A percentile compares a stretch with the other conserved stretches of the same genome.
Evolutionary conservation across 2,329 filamentous ascomycete genomes (phyloP).

Genomic region (Penicillium sp.): DNA sequence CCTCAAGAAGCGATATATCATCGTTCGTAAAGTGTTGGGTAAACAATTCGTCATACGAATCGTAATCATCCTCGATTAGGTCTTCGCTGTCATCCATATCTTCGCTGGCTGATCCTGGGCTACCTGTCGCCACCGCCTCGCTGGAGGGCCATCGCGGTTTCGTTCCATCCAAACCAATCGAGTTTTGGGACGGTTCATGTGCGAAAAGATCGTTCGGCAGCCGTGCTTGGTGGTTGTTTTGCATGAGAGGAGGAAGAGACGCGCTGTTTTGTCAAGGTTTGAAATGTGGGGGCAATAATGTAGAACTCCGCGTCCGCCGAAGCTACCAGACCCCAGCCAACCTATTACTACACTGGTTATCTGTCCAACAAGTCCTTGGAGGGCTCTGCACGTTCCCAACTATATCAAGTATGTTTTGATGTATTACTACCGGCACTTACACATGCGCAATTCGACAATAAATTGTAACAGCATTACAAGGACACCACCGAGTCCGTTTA

Average conservation of each 20-base stretch:
- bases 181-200: background rate
- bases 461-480: no score
- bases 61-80: slow-evolving; percentile 47
- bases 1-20: slow-evolving; percentile 14
- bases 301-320: background rate
- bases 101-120: background rate
- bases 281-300: background rate
- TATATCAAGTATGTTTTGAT: no score
- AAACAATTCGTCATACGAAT: slow-evolving; percentile 45
- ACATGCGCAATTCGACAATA: no score
- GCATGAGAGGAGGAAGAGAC: background rate
- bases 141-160: slow-evolving; percentile 45
- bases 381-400: no score
- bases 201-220: slow-evolving; percentile 29
- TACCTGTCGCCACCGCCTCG: slow-evolving; percentile 29
- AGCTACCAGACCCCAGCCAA: no score
- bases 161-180: slow-evolving; percentile 24
- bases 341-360: no score
- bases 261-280: background rate
- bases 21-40: slow-evolving; percentile 37
- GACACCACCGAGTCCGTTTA: no score
- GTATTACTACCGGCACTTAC: no score
- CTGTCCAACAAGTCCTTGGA: no score
- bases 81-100: slow-evolving; percentile 33
- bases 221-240: background rate